Evolutionary conservation across 1,139 yeast species (phyloP).

Genomic region (Arxiozyma slooffiae): DNA sequence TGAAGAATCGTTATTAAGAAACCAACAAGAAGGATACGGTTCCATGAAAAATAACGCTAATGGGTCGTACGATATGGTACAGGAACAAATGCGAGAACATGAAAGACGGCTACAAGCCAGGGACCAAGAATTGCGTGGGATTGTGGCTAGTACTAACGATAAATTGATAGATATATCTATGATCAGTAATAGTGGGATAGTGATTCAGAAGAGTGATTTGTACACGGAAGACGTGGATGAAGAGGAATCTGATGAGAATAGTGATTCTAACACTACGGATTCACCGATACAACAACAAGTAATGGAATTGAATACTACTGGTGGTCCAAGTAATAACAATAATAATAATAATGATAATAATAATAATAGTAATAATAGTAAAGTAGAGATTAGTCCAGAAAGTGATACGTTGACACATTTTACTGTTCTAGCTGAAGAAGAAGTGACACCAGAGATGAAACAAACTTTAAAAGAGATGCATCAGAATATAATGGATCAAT

Average conservation of each 20-base stretch:
- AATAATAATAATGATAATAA: background rate
- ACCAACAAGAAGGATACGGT: constrained; percentile 29
- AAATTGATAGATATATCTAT: constrained; percentile 29
- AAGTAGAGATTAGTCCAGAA: background rate
- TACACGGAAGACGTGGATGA: constrained; percentile 3
- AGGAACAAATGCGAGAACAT: constrained; percentile 26
- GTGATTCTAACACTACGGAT: background rate
- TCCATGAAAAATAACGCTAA: constrained; percentile 13
- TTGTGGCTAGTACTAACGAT: constrained; percentile 34
- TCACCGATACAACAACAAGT: background rate
- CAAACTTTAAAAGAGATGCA: constrained; percentile 2
- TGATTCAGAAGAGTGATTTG: constrained; percentile 21
- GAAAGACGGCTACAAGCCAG: constrained; percentile 25
- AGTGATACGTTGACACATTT: background rate
- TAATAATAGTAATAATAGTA: background rate
- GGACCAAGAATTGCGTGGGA: constrained; percentile 32
- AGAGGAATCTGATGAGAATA: background rate
- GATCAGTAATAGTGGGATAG: constrained; percentile 30
- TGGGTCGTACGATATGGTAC: constrained; percentile 13
- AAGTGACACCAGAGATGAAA: constrained; percentile 1
- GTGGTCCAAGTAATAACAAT: background rate
- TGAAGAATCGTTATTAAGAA: constrained; percentile 21
- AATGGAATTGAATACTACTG: background rate
- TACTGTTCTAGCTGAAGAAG: background rate
- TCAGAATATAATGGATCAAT: background rate